A percentile compares a stretch with the other conserved stretches of the same genome.
These are phyloP conservation scores for Drosera capensis DNA, from an alignment of 148 eudicot genomes.

Conservation along the genomic window DNA sequence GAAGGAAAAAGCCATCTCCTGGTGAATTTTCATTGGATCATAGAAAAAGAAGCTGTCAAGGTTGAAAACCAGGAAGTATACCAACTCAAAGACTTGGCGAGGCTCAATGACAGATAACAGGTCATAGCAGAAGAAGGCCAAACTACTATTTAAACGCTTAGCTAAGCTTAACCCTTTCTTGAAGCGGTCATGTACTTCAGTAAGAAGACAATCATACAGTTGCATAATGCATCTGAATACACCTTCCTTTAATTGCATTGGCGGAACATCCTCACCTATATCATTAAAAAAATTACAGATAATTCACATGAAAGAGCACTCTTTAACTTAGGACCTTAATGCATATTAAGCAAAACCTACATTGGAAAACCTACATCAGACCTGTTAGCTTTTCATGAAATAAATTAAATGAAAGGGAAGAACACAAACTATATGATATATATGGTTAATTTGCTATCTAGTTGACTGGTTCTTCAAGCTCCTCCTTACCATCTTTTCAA, in stretches of 20 bases:
- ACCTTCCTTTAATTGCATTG: conserved; percentile 96
- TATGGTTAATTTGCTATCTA: too few relatives aligned
- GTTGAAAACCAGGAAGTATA: conserved; percentile 19
- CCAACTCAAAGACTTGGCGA: conserved; percentile 98
- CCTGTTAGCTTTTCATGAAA: too few relatives aligned
- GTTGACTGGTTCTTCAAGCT: too few relatives aligned
- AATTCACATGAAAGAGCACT: conserved; percentile 2
- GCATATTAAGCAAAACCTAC: too few relatives aligned
- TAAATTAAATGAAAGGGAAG: too few relatives aligned
- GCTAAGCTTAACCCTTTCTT: conserved; percentile 91
- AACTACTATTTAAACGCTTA: conserved; percentile 80
- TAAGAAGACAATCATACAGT: conserved; percentile 89
- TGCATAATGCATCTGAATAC: conserved; percentile 93
- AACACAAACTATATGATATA: too few relatives aligned
- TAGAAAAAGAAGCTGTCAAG: too few relatives aligned
- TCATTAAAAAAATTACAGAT: conserved; percentile 9
- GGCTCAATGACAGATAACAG: conserved; percentile 90
- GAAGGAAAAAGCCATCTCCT: neutral
- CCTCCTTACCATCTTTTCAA: too few relatives aligned
- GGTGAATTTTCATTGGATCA: too few relatives aligned
- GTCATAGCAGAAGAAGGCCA: conserved; percentile 96
- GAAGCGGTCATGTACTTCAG: conserved; percentile 99
- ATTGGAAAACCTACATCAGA: too few relatives aligned
- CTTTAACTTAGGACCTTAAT: too few relatives aligned
- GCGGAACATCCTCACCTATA: conserved; percentile 94